phyloP scores from a whole-genome alignment of 257 asterid genomes.

The Solanum rostratum region DNA sequence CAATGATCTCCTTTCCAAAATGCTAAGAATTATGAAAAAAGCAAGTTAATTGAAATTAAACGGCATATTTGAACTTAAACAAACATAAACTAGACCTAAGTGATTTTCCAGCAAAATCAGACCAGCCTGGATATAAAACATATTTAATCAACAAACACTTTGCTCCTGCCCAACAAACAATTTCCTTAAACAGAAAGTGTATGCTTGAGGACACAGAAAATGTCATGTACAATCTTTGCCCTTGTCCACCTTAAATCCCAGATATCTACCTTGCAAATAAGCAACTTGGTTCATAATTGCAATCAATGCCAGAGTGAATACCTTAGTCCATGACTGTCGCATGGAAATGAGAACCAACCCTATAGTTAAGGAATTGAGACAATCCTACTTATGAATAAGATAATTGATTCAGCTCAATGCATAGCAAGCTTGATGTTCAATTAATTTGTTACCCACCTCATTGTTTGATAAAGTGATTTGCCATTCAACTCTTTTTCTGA shows the following conservation, averaged over 20 bases:
- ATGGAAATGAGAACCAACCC: background rate
- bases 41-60: background rate
- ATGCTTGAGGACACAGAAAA: background rate
- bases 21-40: background rate
- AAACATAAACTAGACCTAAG: background rate
- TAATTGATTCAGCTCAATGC: background rate
- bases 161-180: background rate
- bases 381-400: background rate
- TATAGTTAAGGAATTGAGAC: background rate
- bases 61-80: background rate
- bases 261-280: background rate
- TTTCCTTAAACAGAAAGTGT: background rate
- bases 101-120: background rate
- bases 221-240: background rate
- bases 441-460: background rate
- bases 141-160: background rate
- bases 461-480: background rate
- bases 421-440: background rate
- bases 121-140: background rate
- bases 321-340: background rate
- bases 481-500: background rate
- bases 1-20: slow-evolving; percentile 13
- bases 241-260: background rate
- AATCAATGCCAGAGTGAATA: background rate
- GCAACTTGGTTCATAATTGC: background rate